Evolutionary conservation across 2,329 filamentous ascomycete species (phyloP).

Genomic region (Tricladium varicosporioides): DNA sequence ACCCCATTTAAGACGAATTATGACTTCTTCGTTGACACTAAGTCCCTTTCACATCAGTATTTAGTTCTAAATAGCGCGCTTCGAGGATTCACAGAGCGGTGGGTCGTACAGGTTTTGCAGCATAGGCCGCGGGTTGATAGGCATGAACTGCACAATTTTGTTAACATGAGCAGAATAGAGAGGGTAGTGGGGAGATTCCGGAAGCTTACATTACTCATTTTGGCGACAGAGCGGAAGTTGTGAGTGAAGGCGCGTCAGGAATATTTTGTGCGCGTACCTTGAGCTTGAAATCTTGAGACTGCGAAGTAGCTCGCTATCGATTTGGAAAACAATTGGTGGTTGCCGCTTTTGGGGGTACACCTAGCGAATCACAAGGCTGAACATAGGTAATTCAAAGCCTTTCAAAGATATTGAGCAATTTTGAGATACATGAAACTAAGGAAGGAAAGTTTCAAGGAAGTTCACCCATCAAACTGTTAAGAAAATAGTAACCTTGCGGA

Average conservation of each 20-base stretch:
- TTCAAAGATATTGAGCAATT: no score
- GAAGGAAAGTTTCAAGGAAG: no score
- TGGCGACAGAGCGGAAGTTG: conserved; percentile 14
- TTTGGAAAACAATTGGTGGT: conserved; percentile 7
- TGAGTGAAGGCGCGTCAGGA: conserved; percentile 17
- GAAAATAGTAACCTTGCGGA: no score
- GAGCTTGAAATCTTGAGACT: conserved; percentile 23
- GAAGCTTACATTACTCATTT: conserved; percentile 25
- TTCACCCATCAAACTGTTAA: no score
- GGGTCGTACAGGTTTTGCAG: conserved; percentile 82
- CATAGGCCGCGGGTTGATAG: conserved; percentile 94
- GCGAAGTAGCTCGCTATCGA: conserved; percentile 9
- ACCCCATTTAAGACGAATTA: conserved; percentile 95
- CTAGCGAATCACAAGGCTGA: conserved; percentile 19
- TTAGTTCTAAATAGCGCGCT: neutral
- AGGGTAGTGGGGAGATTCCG: neutral
- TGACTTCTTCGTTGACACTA: conserved; percentile 85
- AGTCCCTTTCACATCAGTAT: conserved; percentile 13
- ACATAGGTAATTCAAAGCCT: neutral
- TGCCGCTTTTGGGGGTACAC: conserved; percentile 19
- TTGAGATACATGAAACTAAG: no score
- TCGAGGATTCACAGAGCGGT: conserved; percentile 5
- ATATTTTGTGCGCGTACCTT: conserved; percentile 10
- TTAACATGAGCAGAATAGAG: conserved; percentile 20
- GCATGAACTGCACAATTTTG: conserved; percentile 65